A percentile compares a stretch with the other conserved stretches of the same genome.
Evolutionary conservation across 2,329 filamentous ascomycete species (phyloP).

Genomic region (Rachicladosporium sp.): DNA sequence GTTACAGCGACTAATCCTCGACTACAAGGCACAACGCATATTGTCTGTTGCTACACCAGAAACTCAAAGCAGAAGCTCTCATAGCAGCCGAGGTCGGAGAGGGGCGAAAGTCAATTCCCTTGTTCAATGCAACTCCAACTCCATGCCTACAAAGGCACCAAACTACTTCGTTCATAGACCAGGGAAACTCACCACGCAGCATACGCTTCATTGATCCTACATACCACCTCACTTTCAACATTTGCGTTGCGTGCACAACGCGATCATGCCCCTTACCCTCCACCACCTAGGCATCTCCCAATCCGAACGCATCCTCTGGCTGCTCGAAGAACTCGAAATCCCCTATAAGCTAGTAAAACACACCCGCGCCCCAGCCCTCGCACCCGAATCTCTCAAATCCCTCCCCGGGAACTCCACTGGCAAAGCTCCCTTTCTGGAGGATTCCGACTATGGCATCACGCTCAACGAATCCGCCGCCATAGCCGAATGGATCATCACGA

Average conservation of each 20-base stretch:
- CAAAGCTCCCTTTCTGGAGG: conserved; percentile 48
- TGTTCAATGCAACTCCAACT: too few relatives aligned
- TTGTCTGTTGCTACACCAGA: too few relatives aligned
- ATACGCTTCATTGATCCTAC: too few relatives aligned
- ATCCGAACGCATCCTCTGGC: conserved; percentile 51
- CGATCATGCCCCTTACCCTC: conserved; percentile 29
- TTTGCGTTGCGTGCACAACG: conserved; percentile 2
- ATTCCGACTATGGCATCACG: conserved; percentile 33
- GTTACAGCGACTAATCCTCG: too few relatives aligned
- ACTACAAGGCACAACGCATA: too few relatives aligned
- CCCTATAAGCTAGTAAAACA: conserved; percentile 38
- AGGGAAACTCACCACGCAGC: too few relatives aligned
- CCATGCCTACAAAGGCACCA: too few relatives aligned
- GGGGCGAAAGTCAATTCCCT: too few relatives aligned
- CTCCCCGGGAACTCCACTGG: conserved; percentile 31
- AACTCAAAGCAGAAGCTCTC: too few relatives aligned
- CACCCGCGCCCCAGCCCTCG: conserved; percentile 30
- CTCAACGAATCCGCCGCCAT: conserved; percentile 50
- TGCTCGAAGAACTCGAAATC: conserved; percentile 50
- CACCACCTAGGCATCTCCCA: conserved; percentile 36
- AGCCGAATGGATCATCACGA: conserved; percentile 48
- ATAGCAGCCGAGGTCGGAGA: too few relatives aligned
- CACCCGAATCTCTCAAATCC: conserved; percentile 16
- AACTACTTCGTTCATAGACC: too few relatives aligned
- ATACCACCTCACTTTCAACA: too few relatives aligned